Conservation (phyloP, 2,329 filamentous ascomycete species). For the Hansfordia pulvinata region DNA sequence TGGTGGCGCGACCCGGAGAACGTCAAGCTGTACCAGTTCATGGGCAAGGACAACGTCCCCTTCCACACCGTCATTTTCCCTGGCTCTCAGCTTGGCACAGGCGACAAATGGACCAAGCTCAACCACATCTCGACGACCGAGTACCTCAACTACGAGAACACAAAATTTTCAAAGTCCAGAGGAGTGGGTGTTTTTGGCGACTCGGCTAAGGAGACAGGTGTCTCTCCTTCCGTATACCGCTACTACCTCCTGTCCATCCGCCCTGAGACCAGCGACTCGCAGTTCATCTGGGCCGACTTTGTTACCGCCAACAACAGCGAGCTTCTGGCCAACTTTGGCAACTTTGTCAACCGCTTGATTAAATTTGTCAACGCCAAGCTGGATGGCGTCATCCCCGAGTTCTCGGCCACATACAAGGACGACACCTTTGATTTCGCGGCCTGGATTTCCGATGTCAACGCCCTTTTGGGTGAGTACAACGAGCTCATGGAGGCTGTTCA, state of each 20-base stretch:
- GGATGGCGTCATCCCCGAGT: slow-evolving; percentile 54
- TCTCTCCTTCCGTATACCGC: slow-evolving; percentile 59
- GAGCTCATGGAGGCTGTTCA: slow-evolving; percentile 43
- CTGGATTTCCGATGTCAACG: slow-evolving; percentile 25
- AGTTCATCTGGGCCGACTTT: slow-evolving; percentile 63
- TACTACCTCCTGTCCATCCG: slow-evolving; percentile 63
- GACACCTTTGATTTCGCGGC: slow-evolving; percentile 33
- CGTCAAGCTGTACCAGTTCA: slow-evolving; percentile 63
- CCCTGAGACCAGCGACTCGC: slow-evolving; percentile 59
- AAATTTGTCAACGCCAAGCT: slow-evolving; percentile 70
- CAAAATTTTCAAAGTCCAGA: slow-evolving; percentile 64
- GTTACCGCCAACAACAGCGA: slow-evolving; percentile 64
- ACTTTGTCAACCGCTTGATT: slow-evolving; percentile 58
- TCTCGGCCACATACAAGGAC: slow-evolving; percentile 37
- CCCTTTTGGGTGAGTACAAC: slow-evolving; percentile 39
- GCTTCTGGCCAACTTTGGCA: slow-evolving; percentile 49
- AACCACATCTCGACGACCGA: slow-evolving; percentile 62
- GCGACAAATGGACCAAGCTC: slow-evolving; percentile 61
- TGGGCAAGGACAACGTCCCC: slow-evolving; percentile 61
- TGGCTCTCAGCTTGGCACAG: slow-evolving; percentile 54
- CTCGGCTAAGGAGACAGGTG: slow-evolving; percentile 56
- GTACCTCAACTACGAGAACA: slow-evolving; percentile 56
- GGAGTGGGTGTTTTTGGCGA: slow-evolving; percentile 65
- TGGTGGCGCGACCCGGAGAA: slow-evolving; percentile 67
- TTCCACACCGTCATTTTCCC: slow-evolving; percentile 72